phyloP scores from a whole-genome alignment of 2,329 filamentous ascomycete genomes.

The Colletotrichum tropicale region DNA sequence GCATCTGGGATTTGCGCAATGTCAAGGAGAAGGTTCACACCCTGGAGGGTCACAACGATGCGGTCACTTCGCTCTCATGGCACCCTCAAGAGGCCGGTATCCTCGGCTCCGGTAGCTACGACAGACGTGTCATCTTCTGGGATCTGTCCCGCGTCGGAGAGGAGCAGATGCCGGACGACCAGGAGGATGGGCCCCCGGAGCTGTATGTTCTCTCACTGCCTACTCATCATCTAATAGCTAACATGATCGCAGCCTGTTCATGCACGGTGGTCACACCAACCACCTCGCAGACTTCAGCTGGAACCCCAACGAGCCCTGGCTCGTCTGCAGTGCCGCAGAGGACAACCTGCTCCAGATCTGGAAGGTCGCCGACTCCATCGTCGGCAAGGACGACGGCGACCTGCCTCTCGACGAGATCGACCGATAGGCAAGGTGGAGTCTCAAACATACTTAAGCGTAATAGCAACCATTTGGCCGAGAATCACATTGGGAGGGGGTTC shows the following conservation, averaged over 20 bases:
- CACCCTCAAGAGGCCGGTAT: constrained; percentile 90
- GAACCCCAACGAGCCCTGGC: constrained; percentile 97
- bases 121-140: constrained; percentile 95
- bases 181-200: constrained; percentile 93
- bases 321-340: constrained; percentile 93
- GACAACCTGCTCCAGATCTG: constrained; percentile 97
- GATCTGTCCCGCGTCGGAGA: constrained; percentile 90
- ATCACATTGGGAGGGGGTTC: background rate
- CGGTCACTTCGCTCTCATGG: constrained; percentile 92
- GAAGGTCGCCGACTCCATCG: constrained; percentile 84
- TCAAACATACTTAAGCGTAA: constrained; percentile 4
- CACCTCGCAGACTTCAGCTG: constrained; percentile 96
- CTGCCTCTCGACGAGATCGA: constrained; percentile 80
- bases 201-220: constrained; percentile 58
- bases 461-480: background rate
- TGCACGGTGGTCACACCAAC: constrained; percentile 98
- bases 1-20: constrained; percentile 93
- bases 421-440: constrained; percentile 43
- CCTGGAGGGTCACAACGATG: constrained; percentile 85
- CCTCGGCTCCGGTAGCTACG: constrained; percentile 89
- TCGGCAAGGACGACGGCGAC: constrained; percentile 77
- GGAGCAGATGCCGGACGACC: constrained; percentile 93
- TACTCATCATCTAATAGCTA: constrained; percentile 11
- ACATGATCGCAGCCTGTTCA: constrained; percentile 72
- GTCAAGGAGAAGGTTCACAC: constrained; percentile 89